These are phyloP conservation scores for Senecio squalidus DNA, from an alignment of 140 eudicot species.

Conservation along the genomic window DNA sequence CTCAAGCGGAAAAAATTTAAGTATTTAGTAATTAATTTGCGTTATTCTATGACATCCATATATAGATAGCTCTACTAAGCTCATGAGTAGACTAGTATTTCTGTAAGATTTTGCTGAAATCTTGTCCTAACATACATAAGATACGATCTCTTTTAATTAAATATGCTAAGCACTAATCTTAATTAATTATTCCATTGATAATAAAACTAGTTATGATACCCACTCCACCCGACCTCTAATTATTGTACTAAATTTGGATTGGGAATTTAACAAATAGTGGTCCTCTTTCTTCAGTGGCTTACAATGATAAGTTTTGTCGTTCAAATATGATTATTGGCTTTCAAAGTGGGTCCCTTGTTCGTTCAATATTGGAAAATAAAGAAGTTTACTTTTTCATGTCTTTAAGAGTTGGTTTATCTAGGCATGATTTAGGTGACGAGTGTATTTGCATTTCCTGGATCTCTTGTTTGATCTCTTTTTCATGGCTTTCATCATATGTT, in stretches of 20 bases:
- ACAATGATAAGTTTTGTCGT: background rate
- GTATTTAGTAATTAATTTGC: no score
- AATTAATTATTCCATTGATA: background rate
- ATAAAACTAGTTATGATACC: conserved; percentile 2
- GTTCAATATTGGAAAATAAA: background rate
- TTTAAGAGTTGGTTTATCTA: no score
- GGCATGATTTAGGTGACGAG: no score
- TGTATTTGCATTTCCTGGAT: no score
- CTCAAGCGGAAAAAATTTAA: no score
- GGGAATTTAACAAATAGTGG: background rate
- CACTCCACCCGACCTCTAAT: background rate
- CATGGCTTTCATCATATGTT: no score
- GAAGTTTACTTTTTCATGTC: no score
- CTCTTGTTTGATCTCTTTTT: no score
- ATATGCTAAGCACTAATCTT: background rate
- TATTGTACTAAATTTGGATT: conserved; percentile 3
- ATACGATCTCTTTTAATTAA: background rate
- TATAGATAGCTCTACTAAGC: background rate
- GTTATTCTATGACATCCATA: no score
- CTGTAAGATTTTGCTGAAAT: background rate
- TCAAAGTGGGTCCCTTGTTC: background rate
- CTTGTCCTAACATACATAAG: background rate
- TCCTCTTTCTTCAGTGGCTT: background rate
- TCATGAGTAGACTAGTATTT: background rate
- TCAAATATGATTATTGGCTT: background rate